phyloP scores from a whole-genome alignment of 805 yeast species.

The Ogataea wickerhamii region DNA sequence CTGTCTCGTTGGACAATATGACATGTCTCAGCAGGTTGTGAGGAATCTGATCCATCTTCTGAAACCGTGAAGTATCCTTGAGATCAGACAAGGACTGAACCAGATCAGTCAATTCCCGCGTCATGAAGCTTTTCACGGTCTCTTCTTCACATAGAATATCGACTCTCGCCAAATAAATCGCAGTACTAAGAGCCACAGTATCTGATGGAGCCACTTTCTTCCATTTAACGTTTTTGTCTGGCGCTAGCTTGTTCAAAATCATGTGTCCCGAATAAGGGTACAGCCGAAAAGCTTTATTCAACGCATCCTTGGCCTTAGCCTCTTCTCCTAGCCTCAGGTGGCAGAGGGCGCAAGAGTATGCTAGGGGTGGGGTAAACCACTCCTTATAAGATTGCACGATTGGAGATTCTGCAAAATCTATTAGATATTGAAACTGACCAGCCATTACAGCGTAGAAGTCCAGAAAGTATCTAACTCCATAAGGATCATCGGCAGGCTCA shows the following conservation, averaged over 20 bases:
- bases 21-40: slow-evolving; percentile 63
- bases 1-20: slow-evolving; percentile 65
- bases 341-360: slow-evolving; percentile 66
- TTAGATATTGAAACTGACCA: slow-evolving; percentile 59
- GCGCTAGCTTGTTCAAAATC: slow-evolving; percentile 48
- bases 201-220: slow-evolving; percentile 24
- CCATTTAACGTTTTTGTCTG: slow-evolving; percentile 28
- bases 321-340: slow-evolving; percentile 38
- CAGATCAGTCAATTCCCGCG: slow-evolving; percentile 15
- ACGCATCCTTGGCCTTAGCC: slow-evolving; percentile 44
- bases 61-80: slow-evolving; percentile 15
- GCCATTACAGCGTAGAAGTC: slow-evolving; percentile 72
- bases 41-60: slow-evolving; percentile 42
- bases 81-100: slow-evolving; percentile 17
- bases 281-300: slow-evolving; percentile 47
- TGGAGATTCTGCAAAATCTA: slow-evolving; percentile 54
- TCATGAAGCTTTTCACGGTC: slow-evolving; percentile 40
- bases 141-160: slow-evolving; percentile 50
- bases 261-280: slow-evolving; percentile 58
- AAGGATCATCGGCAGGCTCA: slow-evolving; percentile 74
- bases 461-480: slow-evolving; percentile 78
- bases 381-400: slow-evolving; percentile 52
- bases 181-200: slow-evolving; percentile 42
- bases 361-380: slow-evolving; percentile 73
- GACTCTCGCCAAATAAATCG: slow-evolving; percentile 59